These are phyloP conservation scores for Pseudopyricularia cyperi DNA, from an alignment of 2,329 filamentous ascomycete genomes.

Conservation along the genomic window DNA sequence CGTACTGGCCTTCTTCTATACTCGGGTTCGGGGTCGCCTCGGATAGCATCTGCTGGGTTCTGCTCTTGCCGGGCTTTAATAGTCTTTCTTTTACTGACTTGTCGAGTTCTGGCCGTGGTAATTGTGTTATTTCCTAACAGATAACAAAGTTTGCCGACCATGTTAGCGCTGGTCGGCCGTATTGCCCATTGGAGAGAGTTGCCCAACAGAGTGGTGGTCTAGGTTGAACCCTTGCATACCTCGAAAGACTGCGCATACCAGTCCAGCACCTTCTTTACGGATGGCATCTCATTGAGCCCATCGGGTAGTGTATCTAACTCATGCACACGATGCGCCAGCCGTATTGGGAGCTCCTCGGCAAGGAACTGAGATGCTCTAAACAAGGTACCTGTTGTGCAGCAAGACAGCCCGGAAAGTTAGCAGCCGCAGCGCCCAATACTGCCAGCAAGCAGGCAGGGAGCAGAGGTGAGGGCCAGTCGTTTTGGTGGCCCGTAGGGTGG, in stretches of 20 bases:
- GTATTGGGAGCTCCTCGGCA: slow-evolving; percentile 93
- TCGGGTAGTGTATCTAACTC: slow-evolving; percentile 87
- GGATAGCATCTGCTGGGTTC: slow-evolving; percentile 54
- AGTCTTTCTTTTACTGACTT: slow-evolving; percentile 68
- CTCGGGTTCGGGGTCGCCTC: slow-evolving; percentile 86
- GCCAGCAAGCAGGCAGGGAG: too few relatives aligned
- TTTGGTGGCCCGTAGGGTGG: neutral
- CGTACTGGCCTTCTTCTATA: slow-evolving; percentile 71
- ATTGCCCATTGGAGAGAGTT: neutral
- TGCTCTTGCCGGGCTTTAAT: slow-evolving; percentile 53
- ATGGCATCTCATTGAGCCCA: slow-evolving; percentile 95
- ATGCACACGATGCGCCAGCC: slow-evolving; percentile 88
- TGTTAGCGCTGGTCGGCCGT: neutral
- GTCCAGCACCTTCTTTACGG: slow-evolving; percentile 85
- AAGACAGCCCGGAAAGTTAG: neutral
- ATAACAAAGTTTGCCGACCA: neutral
- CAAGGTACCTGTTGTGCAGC: slow-evolving; percentile 55
- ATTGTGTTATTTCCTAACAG: slow-evolving; percentile 72
- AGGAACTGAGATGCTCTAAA: slow-evolving; percentile 98
- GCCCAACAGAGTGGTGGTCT: neutral
- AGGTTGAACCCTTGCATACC: slow-evolving; percentile 36
- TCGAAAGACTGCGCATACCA: slow-evolving; percentile 99
- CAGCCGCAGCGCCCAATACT: neutral
- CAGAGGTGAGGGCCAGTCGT: neutral
- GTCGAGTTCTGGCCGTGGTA: slow-evolving; percentile 65